Evolutionary conservation across 768 basidiomycete genomes (phyloP).

Genomic region (Tricholoma hemisulphureum): DNA sequence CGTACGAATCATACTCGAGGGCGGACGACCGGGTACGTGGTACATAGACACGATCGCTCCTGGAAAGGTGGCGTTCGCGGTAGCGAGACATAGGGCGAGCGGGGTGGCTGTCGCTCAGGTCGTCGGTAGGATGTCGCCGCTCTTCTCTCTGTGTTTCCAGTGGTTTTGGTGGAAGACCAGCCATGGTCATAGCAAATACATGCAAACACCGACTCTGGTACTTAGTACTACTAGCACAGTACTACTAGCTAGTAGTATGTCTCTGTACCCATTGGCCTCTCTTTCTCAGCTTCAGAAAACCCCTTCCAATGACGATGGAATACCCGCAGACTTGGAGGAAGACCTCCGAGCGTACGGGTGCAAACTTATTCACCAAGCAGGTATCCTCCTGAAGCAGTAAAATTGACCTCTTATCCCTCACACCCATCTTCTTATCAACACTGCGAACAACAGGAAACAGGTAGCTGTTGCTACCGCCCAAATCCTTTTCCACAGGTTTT

Average conservation of each 20-base stretch:
- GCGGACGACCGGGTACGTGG: slow-evolving; percentile 12
- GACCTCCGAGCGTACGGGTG: slow-evolving; percentile 90
- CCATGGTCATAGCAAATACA: slow-evolving; percentile 26
- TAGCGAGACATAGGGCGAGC: slow-evolving; percentile 23
- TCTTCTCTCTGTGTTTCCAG: slow-evolving; percentile 21
- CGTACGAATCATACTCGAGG: slow-evolving; percentile 34
- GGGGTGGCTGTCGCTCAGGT: slow-evolving; percentile 28
- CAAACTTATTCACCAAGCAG: slow-evolving; percentile 93
- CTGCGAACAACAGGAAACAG: slow-evolving; percentile 65
- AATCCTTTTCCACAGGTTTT: slow-evolving; percentile 95
- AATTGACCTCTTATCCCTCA: slow-evolving; percentile 21
- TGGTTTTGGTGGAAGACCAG: slow-evolving; percentile 42
- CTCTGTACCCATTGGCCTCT: slow-evolving; percentile 81
- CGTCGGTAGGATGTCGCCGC: slow-evolving; percentile 19
- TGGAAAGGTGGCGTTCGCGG: slow-evolving; percentile 13
- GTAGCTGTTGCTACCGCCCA: slow-evolving; percentile 97
- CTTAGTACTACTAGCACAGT: too few relatives aligned
- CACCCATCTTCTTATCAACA: slow-evolving; percentile 7
- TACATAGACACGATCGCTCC: slow-evolving; percentile 16
- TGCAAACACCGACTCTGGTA: slow-evolving; percentile 7
- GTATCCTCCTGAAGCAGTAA: slow-evolving; percentile 86
- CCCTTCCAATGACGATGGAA: slow-evolving; percentile 79
- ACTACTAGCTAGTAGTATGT: too few relatives aligned
- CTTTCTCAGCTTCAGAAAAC: slow-evolving; percentile 73
- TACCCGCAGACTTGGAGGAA: slow-evolving; percentile 78